A percentile compares a stretch with the other conserved stretches of the same genome.
phyloP scores from a whole-genome alignment of 495 filamentous ascomycete genomes.

The Penicillium odoratum region DNA sequence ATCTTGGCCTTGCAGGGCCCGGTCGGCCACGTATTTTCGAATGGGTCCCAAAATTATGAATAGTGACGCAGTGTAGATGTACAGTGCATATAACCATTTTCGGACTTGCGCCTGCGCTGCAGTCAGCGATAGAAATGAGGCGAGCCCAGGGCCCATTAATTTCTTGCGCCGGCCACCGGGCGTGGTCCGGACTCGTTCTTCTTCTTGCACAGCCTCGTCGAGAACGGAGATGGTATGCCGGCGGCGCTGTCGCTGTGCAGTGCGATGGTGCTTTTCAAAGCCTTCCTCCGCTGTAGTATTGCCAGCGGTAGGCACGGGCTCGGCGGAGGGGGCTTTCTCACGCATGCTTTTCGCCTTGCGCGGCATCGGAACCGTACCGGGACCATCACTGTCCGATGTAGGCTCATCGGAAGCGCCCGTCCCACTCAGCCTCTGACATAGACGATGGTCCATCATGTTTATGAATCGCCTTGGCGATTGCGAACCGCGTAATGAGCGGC shows the following conservation, averaged over 20 bases:
- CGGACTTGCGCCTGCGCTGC: constrained; percentile 69
- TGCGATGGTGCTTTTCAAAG: constrained; percentile 18
- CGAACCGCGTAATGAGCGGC: constrained; percentile 50
- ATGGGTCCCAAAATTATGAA: constrained; percentile 68
- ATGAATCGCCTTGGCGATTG: constrained; percentile 50
- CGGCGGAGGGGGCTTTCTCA: constrained; percentile 18
- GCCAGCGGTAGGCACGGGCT: constrained; percentile 21
- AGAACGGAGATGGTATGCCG: constrained; percentile 56
- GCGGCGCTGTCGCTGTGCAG: constrained; percentile 40
- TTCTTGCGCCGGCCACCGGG: constrained; percentile 67
- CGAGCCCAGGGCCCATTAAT: constrained; percentile 62
- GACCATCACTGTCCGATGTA: constrained; percentile 47
- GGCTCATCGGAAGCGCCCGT: constrained; percentile 34
- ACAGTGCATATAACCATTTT: constrained; percentile 81
- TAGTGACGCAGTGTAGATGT: constrained; percentile 68
- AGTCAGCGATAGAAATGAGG: constrained; percentile 78
- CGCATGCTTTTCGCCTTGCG: constrained; percentile 34
- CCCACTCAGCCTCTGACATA: constrained; percentile 46
- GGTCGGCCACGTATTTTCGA: constrained; percentile 61
- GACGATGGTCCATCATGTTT: constrained; percentile 49
- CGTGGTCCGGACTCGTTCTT: constrained; percentile 49
- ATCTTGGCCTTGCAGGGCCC: constrained; percentile 70
- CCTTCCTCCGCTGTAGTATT: constrained; percentile 28
- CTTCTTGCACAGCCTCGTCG: constrained; percentile 33
- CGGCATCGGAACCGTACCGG: constrained; percentile 24